A percentile compares a stretch with the other conserved stretches of the same genome.
phyloP scores from a whole-genome alignment of 768 basidiomycete species.

The Suillus decipiens region DNA sequence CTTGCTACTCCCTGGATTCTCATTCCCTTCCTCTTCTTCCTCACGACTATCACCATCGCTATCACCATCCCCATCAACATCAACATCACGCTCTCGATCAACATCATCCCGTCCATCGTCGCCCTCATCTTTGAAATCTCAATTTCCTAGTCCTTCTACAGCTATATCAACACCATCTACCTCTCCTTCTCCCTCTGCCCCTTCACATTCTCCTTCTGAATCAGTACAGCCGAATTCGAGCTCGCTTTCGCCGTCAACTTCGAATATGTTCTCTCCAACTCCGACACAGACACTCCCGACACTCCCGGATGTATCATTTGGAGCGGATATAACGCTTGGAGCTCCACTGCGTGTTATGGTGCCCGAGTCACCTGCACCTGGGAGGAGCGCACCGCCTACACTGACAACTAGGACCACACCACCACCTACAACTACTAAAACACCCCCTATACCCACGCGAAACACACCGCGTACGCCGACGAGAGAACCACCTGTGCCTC shows the following conservation, averaged over 20 bases:
- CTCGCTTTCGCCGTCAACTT: not conserved
- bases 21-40: not conserved
- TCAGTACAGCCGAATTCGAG: not conserved
- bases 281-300: constrained; percentile 3
- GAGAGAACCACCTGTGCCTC: not conserved
- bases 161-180: constrained; percentile 7
- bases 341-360: constrained; percentile 5
- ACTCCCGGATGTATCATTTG: constrained; percentile 22
- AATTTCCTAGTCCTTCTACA: not conserved
- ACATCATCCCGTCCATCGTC: constrained; percentile 23
- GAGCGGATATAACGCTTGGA: constrained; percentile 21
- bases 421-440: not conserved
- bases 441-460: not conserved
- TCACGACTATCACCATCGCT: not conserved
- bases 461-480: not conserved
- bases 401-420: not conserved
- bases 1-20: not conserved
- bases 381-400: not conserved
- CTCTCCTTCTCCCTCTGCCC: constrained; percentile 9
- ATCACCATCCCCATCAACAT: not conserved
- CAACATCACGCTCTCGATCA: constrained; percentile 16
- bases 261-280: not conserved
- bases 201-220: constrained; percentile 11
- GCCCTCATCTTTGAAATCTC: constrained; percentile 10
- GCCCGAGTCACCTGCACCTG: not conserved